Conservation (phyloP, 805 yeast species). For the Candida ovalis region DNA sequence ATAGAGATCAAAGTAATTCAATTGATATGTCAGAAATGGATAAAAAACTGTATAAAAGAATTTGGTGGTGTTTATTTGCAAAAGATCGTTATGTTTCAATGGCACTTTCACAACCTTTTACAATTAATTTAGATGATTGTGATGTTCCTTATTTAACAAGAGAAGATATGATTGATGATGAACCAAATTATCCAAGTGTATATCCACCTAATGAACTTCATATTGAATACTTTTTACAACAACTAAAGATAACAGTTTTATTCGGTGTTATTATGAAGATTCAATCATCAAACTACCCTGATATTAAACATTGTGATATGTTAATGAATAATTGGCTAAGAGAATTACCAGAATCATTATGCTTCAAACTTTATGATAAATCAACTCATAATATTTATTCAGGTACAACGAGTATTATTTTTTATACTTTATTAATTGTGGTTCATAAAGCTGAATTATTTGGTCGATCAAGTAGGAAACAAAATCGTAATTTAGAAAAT, state of each 20-base stretch:
- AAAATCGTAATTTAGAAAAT: conserved; percentile 26
- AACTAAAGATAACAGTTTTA: background rate
- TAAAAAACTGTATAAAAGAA: conserved; percentile 50
- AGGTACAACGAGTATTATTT: conserved; percentile 58
- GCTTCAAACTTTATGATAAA: conserved; percentile 49
- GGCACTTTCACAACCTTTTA: conserved; percentile 63
- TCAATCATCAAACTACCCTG: conserved; percentile 2
- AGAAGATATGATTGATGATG: conserved; percentile 49
- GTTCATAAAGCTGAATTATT: conserved; percentile 47
- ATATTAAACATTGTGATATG: conserved; percentile 58
- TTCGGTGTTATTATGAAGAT: conserved; percentile 1
- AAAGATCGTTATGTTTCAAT: conserved; percentile 63
- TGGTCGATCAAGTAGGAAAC: conserved; percentile 31
- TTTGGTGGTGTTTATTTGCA: conserved; percentile 70
- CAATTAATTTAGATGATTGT: conserved; percentile 65
- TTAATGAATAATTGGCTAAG: conserved; percentile 73
- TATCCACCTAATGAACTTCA: background rate
- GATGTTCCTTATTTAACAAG: conserved; percentile 61
- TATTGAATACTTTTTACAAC: background rate
- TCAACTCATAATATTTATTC: conserved; percentile 40
- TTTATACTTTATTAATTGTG: conserved; percentile 63
- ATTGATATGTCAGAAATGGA: conserved; percentile 5
- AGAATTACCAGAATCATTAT: conserved; percentile 55
- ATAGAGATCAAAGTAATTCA: conserved; percentile 35
- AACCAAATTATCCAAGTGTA: background rate